Evolutionary conservation across 1,139 yeast species (phyloP), one percentile per base, ranked within the genome.

Genomic region (Sugiyamaella grinbergsii): DNA sequence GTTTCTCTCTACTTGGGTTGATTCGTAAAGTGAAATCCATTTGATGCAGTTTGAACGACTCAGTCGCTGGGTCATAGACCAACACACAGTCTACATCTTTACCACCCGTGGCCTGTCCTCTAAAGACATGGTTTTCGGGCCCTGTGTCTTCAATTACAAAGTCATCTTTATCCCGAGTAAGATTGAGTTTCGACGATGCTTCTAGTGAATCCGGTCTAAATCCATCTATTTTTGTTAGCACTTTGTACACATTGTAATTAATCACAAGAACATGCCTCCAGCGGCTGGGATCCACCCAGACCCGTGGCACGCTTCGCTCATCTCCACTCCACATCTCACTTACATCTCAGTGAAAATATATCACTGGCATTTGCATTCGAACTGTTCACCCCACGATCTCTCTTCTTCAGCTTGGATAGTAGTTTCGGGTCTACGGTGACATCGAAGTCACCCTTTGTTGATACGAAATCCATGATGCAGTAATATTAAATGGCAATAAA

Each of bases 31-130:
- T 60, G 32, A 58, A 53, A 47, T 60, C 62, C 34, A 67, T 50
- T 33, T 61, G 63, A 45, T 58, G 59, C 40, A 67, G 54, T 41
- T 64, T 65, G 53, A 63, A 67, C 29, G 56, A 44, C 11, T 56
- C 43, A 2, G 59, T 49, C 11, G 54, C 52, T 1, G 59, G 56
- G 40, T 67, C 66, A 54, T 53, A 67, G 5, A 67, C 58, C 26
- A 67, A 58, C 18, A 66, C 67, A 47, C 68, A 67, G 41, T 67
- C 71, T 22, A 58, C 63, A 19, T 64, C 69, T 29, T 62, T 64
- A n/a, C 62, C 58, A 5, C 58, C 52, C 0, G 62, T 53, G 16
- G 59, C 62, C 24, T 59, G 58, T 7, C 70, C 71, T 7, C 62
- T 49, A 49, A 66, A 65, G 32, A 59, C 54, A 29, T 57, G 60